A percentile compares a stretch with the other conserved stretches of the same genome.
Conservation (phyloP, 352 stramenopile genomes). For the Elongisporangium undulatum region DNA sequence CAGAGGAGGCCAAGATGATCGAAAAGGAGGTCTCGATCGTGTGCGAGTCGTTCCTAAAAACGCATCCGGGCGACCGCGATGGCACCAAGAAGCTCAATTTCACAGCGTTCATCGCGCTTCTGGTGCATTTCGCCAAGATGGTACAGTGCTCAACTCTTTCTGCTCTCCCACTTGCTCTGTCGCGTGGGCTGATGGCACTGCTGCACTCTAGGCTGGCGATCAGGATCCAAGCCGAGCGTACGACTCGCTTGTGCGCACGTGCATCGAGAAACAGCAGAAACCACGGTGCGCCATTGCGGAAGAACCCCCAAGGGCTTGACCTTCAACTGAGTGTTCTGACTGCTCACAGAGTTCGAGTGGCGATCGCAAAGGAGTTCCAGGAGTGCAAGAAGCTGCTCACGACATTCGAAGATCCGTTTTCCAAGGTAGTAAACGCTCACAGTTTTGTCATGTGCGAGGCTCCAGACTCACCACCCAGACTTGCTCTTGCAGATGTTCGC, state of each 20-base stretch:
- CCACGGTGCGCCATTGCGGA: slow-evolving; percentile 15
- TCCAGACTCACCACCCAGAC: neutral
- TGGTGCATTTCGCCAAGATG: slow-evolving; percentile 70
- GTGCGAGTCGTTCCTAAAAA: slow-evolving; percentile 65
- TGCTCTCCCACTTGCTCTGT: neutral
- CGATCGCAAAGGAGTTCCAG: slow-evolving; percentile 46
- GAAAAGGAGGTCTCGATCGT: slow-evolving; percentile 75
- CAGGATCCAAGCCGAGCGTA: slow-evolving; percentile 44
- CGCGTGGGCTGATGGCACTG: neutral
- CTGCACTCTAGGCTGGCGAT: slow-evolving; percentile 41
- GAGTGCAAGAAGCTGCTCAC: slow-evolving; percentile 59
- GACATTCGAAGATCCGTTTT: slow-evolving; percentile 57
- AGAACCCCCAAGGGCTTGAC: neutral
- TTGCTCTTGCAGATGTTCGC: slow-evolving; percentile 36
- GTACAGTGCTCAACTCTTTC: slow-evolving; percentile 12
- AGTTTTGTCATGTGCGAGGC: neutral
- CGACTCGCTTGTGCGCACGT: slow-evolving; percentile 59
- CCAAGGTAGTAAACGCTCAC: slow-evolving; percentile 33
- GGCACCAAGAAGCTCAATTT: slow-evolving; percentile 68
- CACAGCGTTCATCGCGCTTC: slow-evolving; percentile 56
- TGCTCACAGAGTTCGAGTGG: slow-evolving; percentile 28
- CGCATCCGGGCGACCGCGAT: slow-evolving; percentile 51
- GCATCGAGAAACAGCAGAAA: slow-evolving; percentile 66
- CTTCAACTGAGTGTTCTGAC: neutral
- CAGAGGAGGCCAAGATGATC: slow-evolving; percentile 54